These are phyloP conservation scores for Alternaria arbusti DNA, from an alignment of 2,329 filamentous ascomycete species.

Conservation along the genomic window DNA sequence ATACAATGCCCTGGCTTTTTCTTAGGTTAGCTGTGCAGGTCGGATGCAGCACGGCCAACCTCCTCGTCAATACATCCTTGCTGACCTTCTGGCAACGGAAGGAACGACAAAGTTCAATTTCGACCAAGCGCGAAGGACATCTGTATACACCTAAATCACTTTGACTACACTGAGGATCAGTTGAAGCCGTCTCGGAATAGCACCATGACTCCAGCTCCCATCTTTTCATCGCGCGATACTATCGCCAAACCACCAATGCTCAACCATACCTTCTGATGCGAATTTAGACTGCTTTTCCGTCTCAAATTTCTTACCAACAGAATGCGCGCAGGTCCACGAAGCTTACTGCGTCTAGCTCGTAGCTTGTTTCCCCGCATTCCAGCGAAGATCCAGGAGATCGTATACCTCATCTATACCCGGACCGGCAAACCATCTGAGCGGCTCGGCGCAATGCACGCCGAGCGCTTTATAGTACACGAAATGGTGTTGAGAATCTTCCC, in stretches of 20 bases:
- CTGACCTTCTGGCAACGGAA: background rate
- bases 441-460: conserved; percentile 9
- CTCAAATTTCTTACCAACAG: background rate
- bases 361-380: conserved; percentile 7
- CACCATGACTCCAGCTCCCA: background rate
- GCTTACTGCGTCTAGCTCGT: background rate
- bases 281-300: background rate
- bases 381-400: background rate
- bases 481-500: background rate
- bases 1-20: background rate
- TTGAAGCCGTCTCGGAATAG: background rate
- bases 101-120: background rate
- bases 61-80: background rate
- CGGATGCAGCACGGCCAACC: background rate
- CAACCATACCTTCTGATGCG: background rate
- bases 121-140: background rate
- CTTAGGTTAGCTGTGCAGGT: background rate
- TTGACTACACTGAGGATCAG: background rate
- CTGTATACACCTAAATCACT: background rate
- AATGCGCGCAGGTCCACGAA: background rate
- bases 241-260: background rate
- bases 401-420: conserved; percentile 3
- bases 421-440: background rate
- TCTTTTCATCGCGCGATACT: background rate
- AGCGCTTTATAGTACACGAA: background rate